A percentile compares a stretch with the other conserved stretches of the same genome.
Evolutionary conservation across 2,329 filamentous ascomycete genomes (phyloP).

Genomic region (Pseudogymnoascus sp.): DNA sequence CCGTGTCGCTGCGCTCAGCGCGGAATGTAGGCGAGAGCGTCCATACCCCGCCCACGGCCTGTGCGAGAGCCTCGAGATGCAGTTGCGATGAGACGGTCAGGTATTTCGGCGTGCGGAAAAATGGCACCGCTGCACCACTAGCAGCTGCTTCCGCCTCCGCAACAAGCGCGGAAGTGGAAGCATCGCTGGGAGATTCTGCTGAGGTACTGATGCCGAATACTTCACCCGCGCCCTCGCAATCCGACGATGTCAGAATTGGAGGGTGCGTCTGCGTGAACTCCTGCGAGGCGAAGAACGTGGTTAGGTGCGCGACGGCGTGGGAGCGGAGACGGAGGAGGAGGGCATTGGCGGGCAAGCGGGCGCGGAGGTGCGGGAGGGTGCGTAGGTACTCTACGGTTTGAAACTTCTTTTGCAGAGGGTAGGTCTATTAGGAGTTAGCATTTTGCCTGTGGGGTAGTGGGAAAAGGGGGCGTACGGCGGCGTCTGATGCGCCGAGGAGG

Average conservation of each 20-base stretch:
- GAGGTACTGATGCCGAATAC: conserved; percentile 64
- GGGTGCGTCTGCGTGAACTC: conserved; percentile 80
- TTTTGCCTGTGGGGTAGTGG: too few relatives aligned
- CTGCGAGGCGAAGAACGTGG: conserved; percentile 62
- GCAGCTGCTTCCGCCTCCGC: conserved; percentile 33
- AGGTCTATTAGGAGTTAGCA: conserved; percentile 49
- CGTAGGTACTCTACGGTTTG: conserved; percentile 84
- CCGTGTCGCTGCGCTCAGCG: conserved; percentile 86
- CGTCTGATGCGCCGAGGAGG: conserved; percentile 68
- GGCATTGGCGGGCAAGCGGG: conserved; percentile 72
- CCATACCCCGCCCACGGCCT: conserved; percentile 87
- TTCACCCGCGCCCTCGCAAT: conserved; percentile 94
- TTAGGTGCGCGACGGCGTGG: conserved; percentile 63
- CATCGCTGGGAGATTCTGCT: conserved; percentile 23
- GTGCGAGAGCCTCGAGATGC: conserved; percentile 84
- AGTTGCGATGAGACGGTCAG: conserved; percentile 92
- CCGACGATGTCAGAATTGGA: conserved; percentile 89
- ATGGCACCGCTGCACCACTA: conserved; percentile 31
- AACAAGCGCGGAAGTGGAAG: background rate
- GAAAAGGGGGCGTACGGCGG: conserved; percentile 51
- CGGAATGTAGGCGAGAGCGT: conserved; percentile 88
- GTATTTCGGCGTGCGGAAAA: conserved; percentile 85
- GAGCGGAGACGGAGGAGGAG: conserved; percentile 76
- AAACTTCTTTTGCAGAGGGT: conserved; percentile 94
- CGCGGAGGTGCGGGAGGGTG: conserved; percentile 76